Base-by-base conservation (phyloP, 139 green algal genomes). In the Yamagishiella unicocca region DNA sequence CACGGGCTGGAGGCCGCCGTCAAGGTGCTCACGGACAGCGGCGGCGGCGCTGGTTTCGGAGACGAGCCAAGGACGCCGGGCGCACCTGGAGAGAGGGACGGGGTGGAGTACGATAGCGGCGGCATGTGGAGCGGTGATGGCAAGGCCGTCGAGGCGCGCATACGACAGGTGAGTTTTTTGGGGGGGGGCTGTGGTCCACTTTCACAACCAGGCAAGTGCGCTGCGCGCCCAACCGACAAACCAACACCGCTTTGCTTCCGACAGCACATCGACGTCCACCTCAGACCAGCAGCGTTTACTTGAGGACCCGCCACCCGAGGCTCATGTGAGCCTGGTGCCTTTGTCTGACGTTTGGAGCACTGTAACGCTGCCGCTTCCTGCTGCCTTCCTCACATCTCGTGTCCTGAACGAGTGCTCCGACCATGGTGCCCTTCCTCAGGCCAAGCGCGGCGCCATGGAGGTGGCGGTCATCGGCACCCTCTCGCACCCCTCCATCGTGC, bases 371-470 rank as follows among this genome's bases (percentile, higher is more conserved):
- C n/a, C n/a, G n/a, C n/a, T n/a, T n/a, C n/a, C n/a, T n/a, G n/a
- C n/a, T 61, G 17, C 50, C 14, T 17, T 61, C 50, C 14, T 61
- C 50, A 17, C 17, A 61, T 61, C 14, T 17, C 14, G 12, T 61
- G 12, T 61, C 50, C 50, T 61, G 12, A 25, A 25, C 50, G 17
- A 61, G n/a, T n/a, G n/a, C n/a, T n/a, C n/a, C n/a, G 14, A 61
- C 50, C 50, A 25, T 17, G 50, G 14, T 61, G 50, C 12, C 8
- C 40, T 55, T 17, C 2, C 54, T 5, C 75, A 77, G 50, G 46
- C 80, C 17, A 85, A 85, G 75, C 81, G 81, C 45, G 31, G 61
- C n/a, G 85, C 85, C 7, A 84, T 89, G 75, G 85, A 89, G 75
- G 37, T 85, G 46, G 85, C 85, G 40, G 68, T 78, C 22, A 55